Base-by-base conservation (phyloP, 495 filamentous ascomycete species). In the Platismatia glauca region DNA sequence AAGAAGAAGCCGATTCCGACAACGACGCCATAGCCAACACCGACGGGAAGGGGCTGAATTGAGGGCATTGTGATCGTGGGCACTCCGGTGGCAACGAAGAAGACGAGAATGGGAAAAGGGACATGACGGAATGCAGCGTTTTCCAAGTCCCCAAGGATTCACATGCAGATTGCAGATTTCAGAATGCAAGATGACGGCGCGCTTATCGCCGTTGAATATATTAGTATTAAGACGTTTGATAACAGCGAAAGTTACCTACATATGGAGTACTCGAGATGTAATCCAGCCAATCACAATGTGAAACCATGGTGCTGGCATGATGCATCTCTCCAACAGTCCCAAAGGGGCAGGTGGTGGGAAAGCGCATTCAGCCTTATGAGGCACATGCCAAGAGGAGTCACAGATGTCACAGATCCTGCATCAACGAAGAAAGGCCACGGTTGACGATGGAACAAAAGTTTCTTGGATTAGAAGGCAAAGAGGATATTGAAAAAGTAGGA, bases 1-100 rank as follows among this genome's bases (percentile, higher is more conserved):
- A 78, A 80, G 55, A 78, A 64, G 38, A 71, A 74, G 11, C 78
- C 78, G 46, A 81, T 78, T 48, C 78, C 78, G 38, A 80, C 76
- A 18, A 81, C 77, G 58, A 81, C 75, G 56, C 77, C 78, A 60
- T 79, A 81, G 13, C 62, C 62, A 7, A 64, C 62, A 48, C 62
- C 62, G 16, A 64, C 62, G 20, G 62, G 62, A 33, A 64, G 58
- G 31, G 62, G 57, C 3, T 57, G 38, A 16, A 57, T 55, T 16
- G 62, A 55, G 29, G 62, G 16, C 62, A 64, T 64, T 31, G 20
- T 9, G 13, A 29, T 20, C 20, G 18, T 34, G 11, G 29, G 5
- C 56, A 13, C 6, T 22, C 29, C 11, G n/a, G 0, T 22, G 27
- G 50, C 24, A 34, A 20, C 35, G 52, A 27, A 22, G 31, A 52